Percentiles rank a stretch among this genome's conserved stretches.
phyloP scores from a whole-genome alignment of 371 early-diverging fungal genomes.

The Catenaria anguillulae region DNA sequence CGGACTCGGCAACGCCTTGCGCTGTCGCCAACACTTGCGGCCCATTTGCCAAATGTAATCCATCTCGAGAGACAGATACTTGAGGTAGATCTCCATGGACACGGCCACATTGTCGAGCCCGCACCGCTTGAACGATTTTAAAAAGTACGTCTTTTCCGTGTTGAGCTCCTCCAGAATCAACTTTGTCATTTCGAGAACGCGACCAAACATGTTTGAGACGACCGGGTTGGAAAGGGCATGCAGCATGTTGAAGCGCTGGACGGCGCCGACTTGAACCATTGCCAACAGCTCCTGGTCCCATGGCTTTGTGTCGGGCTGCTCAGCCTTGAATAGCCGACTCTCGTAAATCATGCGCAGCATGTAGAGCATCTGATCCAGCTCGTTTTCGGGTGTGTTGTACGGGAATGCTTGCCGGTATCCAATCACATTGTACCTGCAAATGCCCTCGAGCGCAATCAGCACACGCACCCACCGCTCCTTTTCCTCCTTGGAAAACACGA shows the following conservation, averaged over 20 bases:
- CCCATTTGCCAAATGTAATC: background rate
- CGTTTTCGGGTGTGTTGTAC: background rate
- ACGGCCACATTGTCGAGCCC: background rate
- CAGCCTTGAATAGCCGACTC: background rate
- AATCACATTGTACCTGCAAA: background rate
- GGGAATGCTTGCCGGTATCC: background rate
- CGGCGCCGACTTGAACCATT: background rate
- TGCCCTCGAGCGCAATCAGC: background rate
- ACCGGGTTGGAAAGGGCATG: background rate
- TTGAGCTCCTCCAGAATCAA: background rate
- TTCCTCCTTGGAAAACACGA: background rate
- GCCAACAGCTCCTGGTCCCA: background rate
- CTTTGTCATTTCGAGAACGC: background rate
- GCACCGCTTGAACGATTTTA: background rate
- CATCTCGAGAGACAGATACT: background rate
- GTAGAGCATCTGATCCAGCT: background rate
- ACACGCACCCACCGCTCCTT: background rate
- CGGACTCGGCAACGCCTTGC: background rate
- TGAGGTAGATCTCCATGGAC: background rate
- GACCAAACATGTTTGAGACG: background rate
- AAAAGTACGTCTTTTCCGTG: background rate
- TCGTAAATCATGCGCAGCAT: background rate
- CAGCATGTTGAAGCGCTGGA: background rate
- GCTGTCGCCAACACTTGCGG: background rate
- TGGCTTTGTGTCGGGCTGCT: background rate